These are phyloP conservation scores for Crithidia fasciculata DNA, from an alignment of 208 protist genomes.

Conservation along the genomic window DNA sequence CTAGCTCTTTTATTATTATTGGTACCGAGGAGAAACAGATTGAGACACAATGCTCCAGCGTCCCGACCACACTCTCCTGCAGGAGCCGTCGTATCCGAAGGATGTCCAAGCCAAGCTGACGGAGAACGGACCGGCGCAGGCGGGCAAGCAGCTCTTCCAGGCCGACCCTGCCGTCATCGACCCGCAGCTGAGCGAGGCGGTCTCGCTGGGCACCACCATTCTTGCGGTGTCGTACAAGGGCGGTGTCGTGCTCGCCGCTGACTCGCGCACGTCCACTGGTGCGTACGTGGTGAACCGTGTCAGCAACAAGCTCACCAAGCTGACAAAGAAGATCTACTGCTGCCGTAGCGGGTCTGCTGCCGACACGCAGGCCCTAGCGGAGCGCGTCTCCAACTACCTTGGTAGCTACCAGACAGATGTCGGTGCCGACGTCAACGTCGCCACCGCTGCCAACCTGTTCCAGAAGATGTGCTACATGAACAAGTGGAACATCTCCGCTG, in stretches of 20 bases:
- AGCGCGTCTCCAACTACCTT: slow-evolving; percentile 94
- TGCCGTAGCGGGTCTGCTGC: slow-evolving; percentile 98
- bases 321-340: slow-evolving; percentile 97
- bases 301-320: slow-evolving; percentile 97
- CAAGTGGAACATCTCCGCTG: slow-evolving; percentile 95
- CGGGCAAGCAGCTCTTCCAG: slow-evolving; percentile 67
- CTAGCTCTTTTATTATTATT: slow-evolving; percentile 7
- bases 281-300: slow-evolving; percentile 97
- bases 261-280: slow-evolving; percentile 97
- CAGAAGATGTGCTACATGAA: slow-evolving; percentile 97
- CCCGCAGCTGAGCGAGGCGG: slow-evolving; percentile 83
- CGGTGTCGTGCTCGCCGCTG: slow-evolving; percentile 97
- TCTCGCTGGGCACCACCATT: slow-evolving; percentile 97
- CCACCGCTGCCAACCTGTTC: slow-evolving; percentile 96
- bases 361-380: slow-evolving; percentile 97
- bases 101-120: slow-evolving; percentile 49
- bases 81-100: slow-evolving; percentile 79
- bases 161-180: slow-evolving; percentile 80
- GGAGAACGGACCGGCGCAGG: slow-evolving; percentile 72
- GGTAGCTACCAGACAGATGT: slow-evolving; percentile 92
- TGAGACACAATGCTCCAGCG: slow-evolving; percentile 70
- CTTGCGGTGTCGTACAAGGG: slow-evolving; percentile 97
- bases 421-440: slow-evolving; percentile 88
- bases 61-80: slow-evolving; percentile 66
- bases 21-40: slow-evolving; percentile 5